Percentiles rank a stretch among this genome's conserved stretches.
Evolutionary conservation across 352 stramenopile species (phyloP).

Genomic region (Pythium phragmitis): DNA sequence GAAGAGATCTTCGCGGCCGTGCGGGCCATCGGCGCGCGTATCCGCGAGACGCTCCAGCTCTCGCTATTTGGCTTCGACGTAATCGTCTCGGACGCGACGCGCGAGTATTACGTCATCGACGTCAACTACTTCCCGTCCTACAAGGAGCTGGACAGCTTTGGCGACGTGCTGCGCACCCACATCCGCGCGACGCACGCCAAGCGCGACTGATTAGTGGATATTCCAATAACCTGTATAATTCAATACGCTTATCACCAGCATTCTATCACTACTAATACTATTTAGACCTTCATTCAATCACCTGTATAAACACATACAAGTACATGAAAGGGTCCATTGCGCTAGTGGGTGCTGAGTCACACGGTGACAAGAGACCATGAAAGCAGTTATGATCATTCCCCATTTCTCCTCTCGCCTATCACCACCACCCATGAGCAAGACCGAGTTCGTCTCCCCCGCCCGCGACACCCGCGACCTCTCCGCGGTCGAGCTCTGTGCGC

Average conservation of each 20-base stretch:
- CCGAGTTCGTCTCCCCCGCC: neutral
- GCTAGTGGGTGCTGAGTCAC: too few species aligned
- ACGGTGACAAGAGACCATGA: too few species aligned
- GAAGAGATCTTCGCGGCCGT: slow-evolving; percentile 58
- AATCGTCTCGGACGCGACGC: slow-evolving; percentile 62
- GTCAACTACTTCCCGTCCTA: slow-evolving; percentile 90
- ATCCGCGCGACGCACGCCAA: slow-evolving; percentile 30
- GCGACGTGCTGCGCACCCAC: slow-evolving; percentile 52
- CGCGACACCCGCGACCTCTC: neutral
- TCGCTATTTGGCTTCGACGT: slow-evolving; percentile 86
- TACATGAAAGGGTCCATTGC: neutral
- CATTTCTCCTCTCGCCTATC: neutral
- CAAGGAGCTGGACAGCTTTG: slow-evolving; percentile 76
- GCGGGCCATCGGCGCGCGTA: slow-evolving; percentile 53
- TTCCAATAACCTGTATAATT: too few species aligned
- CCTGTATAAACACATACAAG: neutral
- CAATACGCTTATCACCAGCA: too few species aligned
- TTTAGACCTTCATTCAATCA: too few species aligned
- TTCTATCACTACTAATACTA: too few species aligned
- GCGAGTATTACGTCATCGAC: slow-evolving; percentile 75
- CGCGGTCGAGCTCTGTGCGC: neutral
- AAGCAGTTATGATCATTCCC: neutral
- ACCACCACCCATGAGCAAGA: slow-evolving; percentile 1
- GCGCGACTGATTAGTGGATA: neutral
- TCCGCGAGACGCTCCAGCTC: slow-evolving; percentile 62